Conservation (phyloP, 306 rosid genomes). For the Quercus rubra region DNA sequence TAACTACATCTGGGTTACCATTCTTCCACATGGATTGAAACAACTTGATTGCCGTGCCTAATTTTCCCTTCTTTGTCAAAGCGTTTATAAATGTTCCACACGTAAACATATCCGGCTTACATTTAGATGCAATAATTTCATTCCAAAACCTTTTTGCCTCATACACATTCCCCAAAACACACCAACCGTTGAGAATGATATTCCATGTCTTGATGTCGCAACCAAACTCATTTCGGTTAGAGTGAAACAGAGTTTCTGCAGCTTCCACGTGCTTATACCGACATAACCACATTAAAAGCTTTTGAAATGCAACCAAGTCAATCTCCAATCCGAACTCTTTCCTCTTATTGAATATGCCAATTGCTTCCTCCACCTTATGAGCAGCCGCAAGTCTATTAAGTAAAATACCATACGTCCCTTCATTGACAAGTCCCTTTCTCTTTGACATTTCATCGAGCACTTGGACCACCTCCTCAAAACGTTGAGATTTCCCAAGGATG, state of each 20-base stretch:
- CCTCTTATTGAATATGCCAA: conserved; percentile 43
- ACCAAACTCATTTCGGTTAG: conserved; percentile 35
- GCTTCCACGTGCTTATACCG: conserved; percentile 70
- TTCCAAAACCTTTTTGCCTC: conserved; percentile 85
- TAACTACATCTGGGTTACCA: conserved; percentile 56
- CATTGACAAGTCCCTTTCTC: conserved; percentile 44
- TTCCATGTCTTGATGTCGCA: conserved; percentile 66
- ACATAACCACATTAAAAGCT: conserved; percentile 71
- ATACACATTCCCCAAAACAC: conserved; percentile 56
- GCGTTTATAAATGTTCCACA: conserved; percentile 65
- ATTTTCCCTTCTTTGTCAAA: conserved; percentile 68
- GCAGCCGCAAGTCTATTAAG: conserved; percentile 54
- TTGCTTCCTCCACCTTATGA: conserved; percentile 63
- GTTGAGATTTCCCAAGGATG: conserved; percentile 55
- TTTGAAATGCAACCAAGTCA: conserved; percentile 47
- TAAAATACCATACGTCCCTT: conserved; percentile 40
- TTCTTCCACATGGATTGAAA: conserved; percentile 64
- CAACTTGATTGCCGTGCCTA: conserved; percentile 66
- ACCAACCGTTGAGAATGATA: conserved; percentile 84
- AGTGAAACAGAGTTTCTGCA: conserved; percentile 66
- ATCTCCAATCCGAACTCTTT: conserved; percentile 46
- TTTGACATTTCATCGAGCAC: conserved; percentile 70
- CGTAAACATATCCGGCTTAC: conserved; percentile 64
- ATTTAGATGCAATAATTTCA: conserved; percentile 54
- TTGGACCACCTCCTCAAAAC: conserved; percentile 53